A percentile compares a stretch with the other conserved stretches of the same genome.
Evolutionary conservation across 805 yeast species (phyloP).

Genomic region (Hanseniaspora jakobsenii): DNA sequence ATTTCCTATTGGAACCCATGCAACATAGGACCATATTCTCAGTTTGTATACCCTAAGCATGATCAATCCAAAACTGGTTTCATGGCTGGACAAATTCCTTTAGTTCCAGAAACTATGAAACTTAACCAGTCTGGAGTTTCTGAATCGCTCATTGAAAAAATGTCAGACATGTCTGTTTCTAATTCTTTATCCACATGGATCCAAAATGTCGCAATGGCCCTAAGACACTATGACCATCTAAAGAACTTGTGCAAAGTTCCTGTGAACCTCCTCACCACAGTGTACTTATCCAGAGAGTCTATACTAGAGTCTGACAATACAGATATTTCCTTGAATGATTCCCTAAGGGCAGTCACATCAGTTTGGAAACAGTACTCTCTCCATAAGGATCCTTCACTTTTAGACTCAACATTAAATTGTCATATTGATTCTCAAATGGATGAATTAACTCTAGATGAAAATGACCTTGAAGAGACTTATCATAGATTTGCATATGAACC

Average conservation of each 20-base stretch:
- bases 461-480: no score
- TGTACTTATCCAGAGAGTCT: background rate
- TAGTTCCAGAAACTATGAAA: constrained; percentile 61
- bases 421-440: no score
- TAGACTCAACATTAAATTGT: no score
- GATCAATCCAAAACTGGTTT: constrained; percentile 38
- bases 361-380: background rate
- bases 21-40: constrained; percentile 95
- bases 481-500: constrained; percentile 2
- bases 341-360: background rate
- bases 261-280: background rate
- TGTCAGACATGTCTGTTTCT: no score
- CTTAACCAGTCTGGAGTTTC: constrained; percentile 23
- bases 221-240: constrained; percentile 64
- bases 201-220: constrained; percentile 40
- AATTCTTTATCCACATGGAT: no score
- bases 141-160: constrained; percentile 18
- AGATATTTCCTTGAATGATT: background rate
- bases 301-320: background rate
- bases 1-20: constrained; percentile 98
- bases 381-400: no score
- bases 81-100: constrained; percentile 85
- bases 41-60: constrained; percentile 42
- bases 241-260: constrained; percentile 26
- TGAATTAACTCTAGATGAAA: no score